Conservation (phyloP, 768 basidiomycete genomes). For the Leccinellum luteum region DNA sequence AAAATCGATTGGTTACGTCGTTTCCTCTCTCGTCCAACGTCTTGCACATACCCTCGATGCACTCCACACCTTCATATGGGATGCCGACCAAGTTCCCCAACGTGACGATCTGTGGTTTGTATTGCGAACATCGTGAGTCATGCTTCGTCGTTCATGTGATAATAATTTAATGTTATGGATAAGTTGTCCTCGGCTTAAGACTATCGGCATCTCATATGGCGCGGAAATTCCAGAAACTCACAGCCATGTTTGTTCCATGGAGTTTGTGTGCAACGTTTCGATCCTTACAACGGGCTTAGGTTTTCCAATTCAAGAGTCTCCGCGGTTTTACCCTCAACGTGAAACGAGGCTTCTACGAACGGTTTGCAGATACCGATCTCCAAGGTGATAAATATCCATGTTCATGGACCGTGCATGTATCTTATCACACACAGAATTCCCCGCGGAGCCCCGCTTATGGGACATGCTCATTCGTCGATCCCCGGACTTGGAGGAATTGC, state of each 20-base stretch:
- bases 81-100: constrained; percentile 60
- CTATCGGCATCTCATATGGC: constrained; percentile 62
- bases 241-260: constrained; percentile 54
- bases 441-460: constrained; percentile 44
- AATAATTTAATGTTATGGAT: background rate
- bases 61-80: constrained; percentile 67
- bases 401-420: background rate
- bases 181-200: constrained; percentile 66
- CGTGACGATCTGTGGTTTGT: constrained; percentile 80
- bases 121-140: constrained; percentile 58
- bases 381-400: constrained; percentile 43
- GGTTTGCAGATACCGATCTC: constrained; percentile 48
- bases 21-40: constrained; percentile 51
- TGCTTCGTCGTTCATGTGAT: background rate
- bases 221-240: constrained; percentile 51
- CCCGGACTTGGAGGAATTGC: constrained; percentile 64
- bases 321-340: constrained; percentile 60
- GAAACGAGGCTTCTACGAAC: constrained; percentile 60
- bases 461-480: constrained; percentile 67
- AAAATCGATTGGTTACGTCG: constrained; percentile 21
- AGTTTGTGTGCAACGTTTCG: background rate
- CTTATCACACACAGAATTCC: constrained; percentile 22
- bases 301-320: constrained; percentile 67
- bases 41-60: constrained; percentile 60
- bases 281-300: constrained; percentile 34